A percentile compares a stretch with the other conserved stretches of the same genome.
phyloP scores from a whole-genome alignment of 345 rosid genomes.

The Acer saccharum region DNA sequence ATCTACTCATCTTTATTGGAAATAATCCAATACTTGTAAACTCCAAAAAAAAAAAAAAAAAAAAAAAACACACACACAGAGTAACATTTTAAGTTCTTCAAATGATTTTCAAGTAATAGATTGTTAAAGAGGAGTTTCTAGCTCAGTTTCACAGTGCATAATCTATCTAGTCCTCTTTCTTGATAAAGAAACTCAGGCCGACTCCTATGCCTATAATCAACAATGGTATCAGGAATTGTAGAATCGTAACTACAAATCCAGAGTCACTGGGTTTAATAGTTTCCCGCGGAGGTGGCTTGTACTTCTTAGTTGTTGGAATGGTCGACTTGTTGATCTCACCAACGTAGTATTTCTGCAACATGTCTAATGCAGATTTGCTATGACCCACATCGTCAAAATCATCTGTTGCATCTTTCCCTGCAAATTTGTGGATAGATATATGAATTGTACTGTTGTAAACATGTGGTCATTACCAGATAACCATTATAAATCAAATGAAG shows the following conservation, averaged over 20 bases:
- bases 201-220: slow-evolving; percentile 69
- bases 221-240: slow-evolving; percentile 62
- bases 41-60: neutral
- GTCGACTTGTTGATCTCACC: slow-evolving; percentile 65
- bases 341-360: slow-evolving; percentile 60
- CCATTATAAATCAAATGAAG: neutral
- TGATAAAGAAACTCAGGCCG: slow-evolving; percentile 43
- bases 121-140: neutral
- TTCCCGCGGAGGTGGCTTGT: slow-evolving; percentile 30
- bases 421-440: neutral
- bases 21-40: neutral
- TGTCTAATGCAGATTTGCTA: slow-evolving; percentile 58
- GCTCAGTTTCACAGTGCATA: neutral
- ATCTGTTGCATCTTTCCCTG: slow-evolving; percentile 77
- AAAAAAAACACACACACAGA: neutral
- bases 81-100: neutral
- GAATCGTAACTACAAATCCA: slow-evolving; percentile 36
- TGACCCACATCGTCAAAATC: slow-evolving; percentile 82
- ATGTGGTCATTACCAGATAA: neutral
- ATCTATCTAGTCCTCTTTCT: slow-evolving; percentile 28
- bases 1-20: neutral
- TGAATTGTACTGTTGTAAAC: neutral
- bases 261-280: slow-evolving; percentile 18
- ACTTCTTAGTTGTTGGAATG: slow-evolving; percentile 43
- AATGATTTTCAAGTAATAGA: neutral